These are phyloP conservation scores for Clonostachys sp. DNA, from an alignment of 2,329 filamentous ascomycete species.

Conservation along the genomic window DNA sequence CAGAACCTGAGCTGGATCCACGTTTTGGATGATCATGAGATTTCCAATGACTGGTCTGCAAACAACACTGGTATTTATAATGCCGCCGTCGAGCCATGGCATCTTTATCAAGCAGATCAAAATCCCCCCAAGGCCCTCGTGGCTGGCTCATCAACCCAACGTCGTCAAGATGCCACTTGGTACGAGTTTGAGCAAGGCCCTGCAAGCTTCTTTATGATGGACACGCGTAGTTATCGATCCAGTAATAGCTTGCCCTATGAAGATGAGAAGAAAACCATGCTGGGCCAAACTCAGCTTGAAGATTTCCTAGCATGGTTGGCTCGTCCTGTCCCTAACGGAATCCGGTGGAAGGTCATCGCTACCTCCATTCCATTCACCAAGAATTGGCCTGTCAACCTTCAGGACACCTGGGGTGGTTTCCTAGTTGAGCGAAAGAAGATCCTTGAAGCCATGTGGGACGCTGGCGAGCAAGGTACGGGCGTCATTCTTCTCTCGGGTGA, in stretches of 20 bases:
- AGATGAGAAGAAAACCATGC: slow-evolving; percentile 74
- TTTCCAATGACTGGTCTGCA: slow-evolving; percentile 85
- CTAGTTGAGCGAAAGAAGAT: slow-evolving; percentile 72
- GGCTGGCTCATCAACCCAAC: slow-evolving; percentile 12
- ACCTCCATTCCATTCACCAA: slow-evolving; percentile 94
- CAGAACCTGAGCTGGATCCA: slow-evolving; percentile 94
- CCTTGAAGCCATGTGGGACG: slow-evolving; percentile 89
- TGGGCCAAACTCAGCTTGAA: slow-evolving; percentile 72
- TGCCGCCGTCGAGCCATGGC: slow-evolving; percentile 78
- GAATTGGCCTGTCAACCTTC: slow-evolving; percentile 86
- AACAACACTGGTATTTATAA: slow-evolving; percentile 78
- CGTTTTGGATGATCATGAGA: slow-evolving; percentile 94
- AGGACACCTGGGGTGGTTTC: slow-evolving; percentile 95
- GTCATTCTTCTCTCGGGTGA: slow-evolving; percentile 86
- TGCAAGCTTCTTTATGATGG: slow-evolving; percentile 89
- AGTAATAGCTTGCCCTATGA: slow-evolving; percentile 49
- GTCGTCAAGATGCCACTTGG: slow-evolving; percentile 63
- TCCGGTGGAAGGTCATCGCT: slow-evolving; percentile 91
- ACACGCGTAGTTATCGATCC: slow-evolving; percentile 84
- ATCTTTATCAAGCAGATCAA: slow-evolving; percentile 76
- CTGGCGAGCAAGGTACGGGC: slow-evolving; percentile 41
- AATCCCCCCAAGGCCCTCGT: slow-evolving; percentile 70
- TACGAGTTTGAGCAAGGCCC: slow-evolving; percentile 88
- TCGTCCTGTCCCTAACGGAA: slow-evolving; percentile 66
- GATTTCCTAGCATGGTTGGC: slow-evolving; percentile 77